Evolutionary conservation across 805 yeast genomes (phyloP), one percentile per base, ranked within the genome.

Genomic region (Wickerhamomyces queroliae): DNA sequence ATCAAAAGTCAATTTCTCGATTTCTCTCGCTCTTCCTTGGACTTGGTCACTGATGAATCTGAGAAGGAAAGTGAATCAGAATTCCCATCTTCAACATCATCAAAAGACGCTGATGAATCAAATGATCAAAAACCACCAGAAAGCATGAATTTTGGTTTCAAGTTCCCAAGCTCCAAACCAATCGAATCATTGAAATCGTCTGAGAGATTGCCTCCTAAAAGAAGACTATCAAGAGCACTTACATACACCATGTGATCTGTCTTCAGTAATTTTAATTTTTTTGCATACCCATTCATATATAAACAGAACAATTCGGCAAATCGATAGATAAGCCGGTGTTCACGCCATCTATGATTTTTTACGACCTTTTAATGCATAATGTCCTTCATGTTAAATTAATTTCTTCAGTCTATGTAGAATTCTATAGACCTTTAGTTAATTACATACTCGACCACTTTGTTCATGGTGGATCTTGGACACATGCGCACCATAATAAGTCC

Each of bases 111-210:
- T 17, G 48, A 46, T 17, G 53, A 43, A 20, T 44, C 39, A 6
- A n/a, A 34, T 18, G 21, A 24, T 17, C 7, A 13, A 6, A 53
- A 44, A 30, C 56, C 56, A 5, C 58, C 57, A 23, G 52, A 48
- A 16, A 37, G 49, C 18, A 42, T 55, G 37, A 44, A 55, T 35
- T 52, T 55, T 43, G 33, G 29, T 12, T 38, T 38, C 29, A 38
- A 38, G 21, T 38, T 38, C 20, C 41, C 41, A 26, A 17, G 6
- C 23, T 35, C 34, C 11, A 32, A 32, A 32, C 34, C 23, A 32
- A 18, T 21, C 19, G 19, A 20, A 20, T 13, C 24, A 2, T 20
- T 20, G 19, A 15, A 12, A 30, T 11, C 13, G 17, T 11, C n/a
- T n/a, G n/a, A n/a, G n/a, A n/a, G n/a, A n/a, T n/a, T n/a, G n/a